These are phyloP conservation scores for Cylindrodendrum hubeiense DNA, from an alignment of 2,329 filamentous ascomycete species.

Conservation along the genomic window DNA sequence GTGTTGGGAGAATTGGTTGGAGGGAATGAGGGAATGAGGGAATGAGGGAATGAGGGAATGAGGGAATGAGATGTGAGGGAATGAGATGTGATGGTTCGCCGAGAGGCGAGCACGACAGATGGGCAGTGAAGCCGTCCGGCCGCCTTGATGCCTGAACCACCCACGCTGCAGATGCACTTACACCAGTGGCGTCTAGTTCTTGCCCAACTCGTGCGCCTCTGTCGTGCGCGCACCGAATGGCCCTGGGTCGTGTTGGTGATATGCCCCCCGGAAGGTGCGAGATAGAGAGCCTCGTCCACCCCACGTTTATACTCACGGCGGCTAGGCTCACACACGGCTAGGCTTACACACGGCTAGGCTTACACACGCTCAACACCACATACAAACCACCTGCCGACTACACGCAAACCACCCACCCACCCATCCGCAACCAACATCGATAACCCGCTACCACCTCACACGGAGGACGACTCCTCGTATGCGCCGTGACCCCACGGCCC, in stretches of 20 bases:
- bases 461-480: constrained; percentile 38
- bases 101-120: constrained; percentile 19
- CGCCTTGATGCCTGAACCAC: constrained; percentile 42
- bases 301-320: not conserved
- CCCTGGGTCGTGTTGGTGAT: not conserved
- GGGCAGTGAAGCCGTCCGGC: constrained; percentile 25
- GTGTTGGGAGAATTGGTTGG: not conserved
- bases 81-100: too few species aligned
- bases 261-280: not conserved
- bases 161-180: constrained; percentile 18
- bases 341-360: too few species aligned
- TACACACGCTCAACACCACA: too few species aligned
- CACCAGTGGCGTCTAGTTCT: not conserved
- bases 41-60: too few species aligned
- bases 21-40: too few species aligned
- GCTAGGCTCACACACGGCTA: too few species aligned
- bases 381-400: too few species aligned
- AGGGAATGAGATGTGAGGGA: too few species aligned
- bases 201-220: not conserved
- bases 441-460: constrained; percentile 7
- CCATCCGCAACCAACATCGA: not conserved
- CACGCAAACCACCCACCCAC: too few species aligned
- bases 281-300: not conserved
- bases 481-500: constrained; percentile 28
- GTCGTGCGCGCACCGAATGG: not conserved